Evolutionary conservation across 2,329 filamentous ascomycete genomes (phyloP).

Genomic region (Fusarium cyanostomum): DNA sequence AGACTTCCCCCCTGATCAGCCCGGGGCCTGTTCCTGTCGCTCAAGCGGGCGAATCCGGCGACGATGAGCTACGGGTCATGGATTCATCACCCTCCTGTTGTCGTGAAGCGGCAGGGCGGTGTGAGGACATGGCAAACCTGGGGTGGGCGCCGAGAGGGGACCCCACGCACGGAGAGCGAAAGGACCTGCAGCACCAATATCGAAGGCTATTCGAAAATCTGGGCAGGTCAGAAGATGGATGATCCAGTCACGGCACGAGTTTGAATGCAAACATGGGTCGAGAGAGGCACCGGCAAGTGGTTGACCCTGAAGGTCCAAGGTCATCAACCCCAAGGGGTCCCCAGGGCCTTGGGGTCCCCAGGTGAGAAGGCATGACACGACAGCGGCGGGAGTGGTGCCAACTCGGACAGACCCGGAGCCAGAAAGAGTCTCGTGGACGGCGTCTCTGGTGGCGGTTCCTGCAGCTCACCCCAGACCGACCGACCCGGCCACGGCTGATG

Average conservation of each 20-base stretch:
- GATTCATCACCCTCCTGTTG: conserved; percentile 21
- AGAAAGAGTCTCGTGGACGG: conserved; percentile 40
- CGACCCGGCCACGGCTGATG: conserved; percentile 12
- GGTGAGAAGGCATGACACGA: conserved; percentile 31
- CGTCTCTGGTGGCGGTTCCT: conserved; percentile 40
- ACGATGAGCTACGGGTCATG: background rate
- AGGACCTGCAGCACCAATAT: conserved; percentile 3
- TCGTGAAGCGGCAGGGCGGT: conserved; percentile 40
- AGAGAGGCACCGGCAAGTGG: conserved; percentile 22
- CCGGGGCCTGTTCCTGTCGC: conserved; percentile 6
- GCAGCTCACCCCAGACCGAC: conserved; percentile 37
- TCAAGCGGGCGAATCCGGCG: conserved; percentile 39
- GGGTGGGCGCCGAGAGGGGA: conserved; percentile 19
- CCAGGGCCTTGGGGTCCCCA: background rate
- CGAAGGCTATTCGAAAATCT: conserved; percentile 12
- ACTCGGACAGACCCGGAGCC: conserved; percentile 43
- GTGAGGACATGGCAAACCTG: conserved; percentile 32
- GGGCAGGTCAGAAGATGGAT: conserved; percentile 26
- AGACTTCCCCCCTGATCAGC: background rate
- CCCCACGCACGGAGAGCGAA: conserved; percentile 30
- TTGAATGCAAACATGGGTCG: conserved; percentile 40
- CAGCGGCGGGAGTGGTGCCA: conserved; percentile 40
- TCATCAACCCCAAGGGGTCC: conserved; percentile 11
- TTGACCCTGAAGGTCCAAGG: conserved; percentile 12
- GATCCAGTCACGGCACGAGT: conserved; percentile 27